A percentile compares a stretch with the other conserved stretches of the same genome.
Evolutionary conservation across 805 yeast genomes (phyloP).

Genomic region (Nakazawaea ishiwadae): DNA sequence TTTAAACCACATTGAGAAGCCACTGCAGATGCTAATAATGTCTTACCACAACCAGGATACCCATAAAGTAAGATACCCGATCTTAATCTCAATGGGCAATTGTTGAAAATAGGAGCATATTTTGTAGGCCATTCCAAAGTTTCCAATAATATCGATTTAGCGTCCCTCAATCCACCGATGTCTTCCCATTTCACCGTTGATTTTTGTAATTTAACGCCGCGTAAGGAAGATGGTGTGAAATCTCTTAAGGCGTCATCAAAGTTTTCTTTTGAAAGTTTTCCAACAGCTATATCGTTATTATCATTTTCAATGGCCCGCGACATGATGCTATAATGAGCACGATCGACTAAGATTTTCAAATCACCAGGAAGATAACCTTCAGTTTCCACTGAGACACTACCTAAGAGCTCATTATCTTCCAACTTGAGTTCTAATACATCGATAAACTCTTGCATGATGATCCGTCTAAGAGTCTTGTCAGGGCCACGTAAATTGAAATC

Average conservation of each 20-base stretch:
- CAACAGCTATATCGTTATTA: not conserved
- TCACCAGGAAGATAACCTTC: constrained; percentile 92
- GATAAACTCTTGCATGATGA: constrained; percentile 32
- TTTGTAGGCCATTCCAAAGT: constrained; percentile 97
- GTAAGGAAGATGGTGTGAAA: constrained; percentile 73
- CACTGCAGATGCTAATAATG: constrained; percentile 86
- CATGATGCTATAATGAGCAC: constrained; percentile 54
- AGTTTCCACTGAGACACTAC: constrained; percentile 61
- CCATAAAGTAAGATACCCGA: constrained; percentile 92
- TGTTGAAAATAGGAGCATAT: constrained; percentile 90
- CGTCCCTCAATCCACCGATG: constrained; percentile 81
- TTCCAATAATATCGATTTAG: constrained; percentile 72
- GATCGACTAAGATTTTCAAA: constrained; percentile 62
- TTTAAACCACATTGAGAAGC: constrained; percentile 92
- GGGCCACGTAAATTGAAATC: constrained; percentile 63
- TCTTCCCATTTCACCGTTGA: constrained; percentile 76
- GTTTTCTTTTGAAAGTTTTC: constrained; percentile 24
- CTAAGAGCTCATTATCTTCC: constrained; percentile 34
- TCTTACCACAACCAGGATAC: constrained; percentile 97
- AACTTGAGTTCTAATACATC: constrained; percentile 24
- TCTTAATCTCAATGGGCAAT: constrained; percentile 80
- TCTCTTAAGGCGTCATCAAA: constrained; percentile 58
- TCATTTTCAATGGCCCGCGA: constrained; percentile 12
- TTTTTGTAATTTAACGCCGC: constrained; percentile 84
- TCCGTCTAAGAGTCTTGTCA: constrained; percentile 51